Conservation (phyloP, 1,284 basidiomycete genomes). For the Kwoniella shivajii region DNA sequence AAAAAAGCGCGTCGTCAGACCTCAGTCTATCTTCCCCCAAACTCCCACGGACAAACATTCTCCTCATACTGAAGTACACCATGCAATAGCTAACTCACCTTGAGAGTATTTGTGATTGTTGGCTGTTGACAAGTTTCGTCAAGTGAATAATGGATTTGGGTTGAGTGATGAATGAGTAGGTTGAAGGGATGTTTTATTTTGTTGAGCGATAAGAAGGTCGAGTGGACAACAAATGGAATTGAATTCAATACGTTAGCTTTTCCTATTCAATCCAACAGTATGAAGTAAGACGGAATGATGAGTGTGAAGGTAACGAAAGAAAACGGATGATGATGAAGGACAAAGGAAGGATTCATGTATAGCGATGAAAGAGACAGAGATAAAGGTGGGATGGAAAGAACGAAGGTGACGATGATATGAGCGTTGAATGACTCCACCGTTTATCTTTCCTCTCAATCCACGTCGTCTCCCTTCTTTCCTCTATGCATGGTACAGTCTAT, state of each 20-base stretch:
- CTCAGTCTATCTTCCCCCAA: not conserved
- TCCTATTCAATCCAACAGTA: not conserved
- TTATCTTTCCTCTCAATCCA: not conserved
- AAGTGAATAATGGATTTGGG: not conserved
- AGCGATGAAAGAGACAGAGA: constrained; percentile 1
- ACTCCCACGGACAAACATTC: not conserved
- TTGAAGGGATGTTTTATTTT: not conserved
- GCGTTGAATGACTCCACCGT: constrained; percentile 18
- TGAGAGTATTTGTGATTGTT: constrained; percentile 9
- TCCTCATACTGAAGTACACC: no score
- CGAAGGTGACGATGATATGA: constrained; percentile 1
- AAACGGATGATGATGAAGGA: constrained; percentile 2
- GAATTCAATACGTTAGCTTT: constrained; percentile 1
- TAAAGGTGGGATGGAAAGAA: constrained; percentile 3
- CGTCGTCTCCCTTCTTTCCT: not conserved
- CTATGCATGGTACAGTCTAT: not conserved
- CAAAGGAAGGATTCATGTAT: constrained; percentile 7
- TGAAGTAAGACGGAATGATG: not conserved
- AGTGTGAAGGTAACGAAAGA: not conserved
- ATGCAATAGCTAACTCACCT: constrained; percentile 6
- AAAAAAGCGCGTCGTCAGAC: constrained; percentile 4
- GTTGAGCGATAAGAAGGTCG: constrained; percentile 1
- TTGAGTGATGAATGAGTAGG: not conserved
- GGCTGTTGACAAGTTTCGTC: not conserved
- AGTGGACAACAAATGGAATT: not conserved